Conservation (phyloP, 192 early-diverging fungal species). For the Coemansia sp. region DNA sequence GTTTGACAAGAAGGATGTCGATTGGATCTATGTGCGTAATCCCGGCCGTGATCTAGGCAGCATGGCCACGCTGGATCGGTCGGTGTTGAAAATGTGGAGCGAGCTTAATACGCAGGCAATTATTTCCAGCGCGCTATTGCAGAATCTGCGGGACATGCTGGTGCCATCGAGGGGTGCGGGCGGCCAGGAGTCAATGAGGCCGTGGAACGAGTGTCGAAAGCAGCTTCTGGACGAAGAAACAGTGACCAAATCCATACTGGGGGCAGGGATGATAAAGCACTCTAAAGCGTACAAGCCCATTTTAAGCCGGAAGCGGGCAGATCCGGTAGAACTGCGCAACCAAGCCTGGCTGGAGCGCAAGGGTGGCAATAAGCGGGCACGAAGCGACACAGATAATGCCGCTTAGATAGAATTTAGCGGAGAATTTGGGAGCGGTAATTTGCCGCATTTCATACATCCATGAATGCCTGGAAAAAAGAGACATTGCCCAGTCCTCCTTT, state of each 20-base stretch:
- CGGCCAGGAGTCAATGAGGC: not conserved
- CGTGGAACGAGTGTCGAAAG: constrained; percentile 27
- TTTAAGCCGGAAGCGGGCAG: constrained; percentile 32
- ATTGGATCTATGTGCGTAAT: constrained; percentile 59
- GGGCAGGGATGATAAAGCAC: constrained; percentile 31
- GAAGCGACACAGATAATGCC: not conserved
- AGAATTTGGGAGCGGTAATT: constrained; percentile 7
- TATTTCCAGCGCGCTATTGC: constrained; percentile 38
- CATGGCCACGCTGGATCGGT: constrained; percentile 32
- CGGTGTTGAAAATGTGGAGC: constrained; percentile 24
- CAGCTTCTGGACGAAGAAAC: constrained; percentile 4
- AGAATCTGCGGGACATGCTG: constrained; percentile 22
- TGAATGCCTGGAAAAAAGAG: constrained; percentile 2
- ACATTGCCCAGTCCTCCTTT: not conserved
- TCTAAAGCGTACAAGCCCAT: constrained; percentile 39
- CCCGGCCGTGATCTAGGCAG: constrained; percentile 18
- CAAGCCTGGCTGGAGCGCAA: constrained; percentile 46
- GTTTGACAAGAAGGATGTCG: constrained; percentile 57
- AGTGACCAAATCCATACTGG: constrained; percentile 12
- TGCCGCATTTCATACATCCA: not conserved
- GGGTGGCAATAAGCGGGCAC: constrained; percentile 17
- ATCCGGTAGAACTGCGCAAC: constrained; percentile 44
- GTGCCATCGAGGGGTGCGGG: constrained; percentile 7
- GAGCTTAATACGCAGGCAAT: constrained; percentile 37
- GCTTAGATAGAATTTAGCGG: constrained; percentile 1